Evolutionary conservation across 495 filamentous ascomycete genomes (phyloP).

Genomic region (Xylaria castorea): DNA sequence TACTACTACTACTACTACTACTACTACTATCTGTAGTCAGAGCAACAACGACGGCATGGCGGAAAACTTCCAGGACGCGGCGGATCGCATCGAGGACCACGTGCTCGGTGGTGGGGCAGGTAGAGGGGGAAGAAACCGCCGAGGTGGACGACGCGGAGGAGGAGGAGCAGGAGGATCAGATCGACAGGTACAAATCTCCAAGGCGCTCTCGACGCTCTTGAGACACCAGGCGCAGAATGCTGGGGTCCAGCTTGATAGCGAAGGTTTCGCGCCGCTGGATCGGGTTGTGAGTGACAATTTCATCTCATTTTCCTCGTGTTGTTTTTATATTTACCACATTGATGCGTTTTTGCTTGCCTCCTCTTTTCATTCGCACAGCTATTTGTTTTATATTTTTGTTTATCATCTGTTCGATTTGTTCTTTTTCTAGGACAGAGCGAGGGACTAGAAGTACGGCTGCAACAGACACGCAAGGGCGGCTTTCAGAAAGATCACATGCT

Average conservation of each 20-base stretch:
- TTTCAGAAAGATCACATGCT: no score
- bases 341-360: neutral
- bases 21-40: neutral
- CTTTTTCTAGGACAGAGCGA: neutral
- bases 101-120: constrained; percentile 20
- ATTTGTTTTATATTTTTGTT: neutral
- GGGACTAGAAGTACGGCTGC: neutral
- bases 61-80: constrained; percentile 31
- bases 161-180: constrained; percentile 42
- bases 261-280: constrained; percentile 80
- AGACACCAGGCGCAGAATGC: constrained; percentile 84
- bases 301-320: neutral
- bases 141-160: constrained; percentile 40
- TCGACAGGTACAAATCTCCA: constrained; percentile 75
- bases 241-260: constrained; percentile 73
- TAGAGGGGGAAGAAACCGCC: constrained; percentile 24
- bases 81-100: constrained; percentile 29
- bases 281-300: constrained; percentile 69
- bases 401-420: neutral
- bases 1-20: no score
- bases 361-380: neutral
- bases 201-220: constrained; percentile 78
- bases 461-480: neutral
- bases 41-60: constrained; percentile 4
- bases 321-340: neutral